Conservation (phyloP, 164 flowering plant species). For the Vitis rupestris region DNA sequence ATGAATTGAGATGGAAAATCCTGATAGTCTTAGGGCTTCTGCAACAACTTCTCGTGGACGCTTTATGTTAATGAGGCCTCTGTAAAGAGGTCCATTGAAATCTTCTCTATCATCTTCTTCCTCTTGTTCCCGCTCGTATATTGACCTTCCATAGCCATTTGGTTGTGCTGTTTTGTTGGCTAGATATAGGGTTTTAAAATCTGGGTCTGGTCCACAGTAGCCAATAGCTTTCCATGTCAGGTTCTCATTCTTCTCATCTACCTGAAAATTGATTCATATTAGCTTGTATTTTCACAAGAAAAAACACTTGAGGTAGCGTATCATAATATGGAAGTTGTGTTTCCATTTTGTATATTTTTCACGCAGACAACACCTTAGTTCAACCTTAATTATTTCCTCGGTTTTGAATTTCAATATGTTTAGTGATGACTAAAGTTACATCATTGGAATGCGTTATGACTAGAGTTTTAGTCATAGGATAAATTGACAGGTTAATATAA, state of each 20-base stretch:
- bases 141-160: background rate
- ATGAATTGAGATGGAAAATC: constrained; percentile 35
- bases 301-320: too few species aligned
- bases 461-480: too few species aligned
- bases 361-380: too few species aligned
- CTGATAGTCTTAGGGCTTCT: constrained; percentile 28
- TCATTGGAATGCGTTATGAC: too few species aligned
- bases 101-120: constrained; percentile 20
- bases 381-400: too few species aligned
- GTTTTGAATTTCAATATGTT: too few species aligned
- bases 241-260: constrained; percentile 57
- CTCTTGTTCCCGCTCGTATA: constrained; percentile 7
- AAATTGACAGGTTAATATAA: too few species aligned
- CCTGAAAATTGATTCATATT: constrained; percentile 29
- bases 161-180: background rate
- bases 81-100: constrained; percentile 53
- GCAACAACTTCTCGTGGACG: constrained; percentile 20
- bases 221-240: constrained; percentile 71
- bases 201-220: constrained; percentile 72
- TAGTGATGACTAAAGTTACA: too few species aligned
- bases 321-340: too few species aligned
- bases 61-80: constrained; percentile 41
- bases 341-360: too few species aligned
- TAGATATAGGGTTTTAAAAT: constrained; percentile 22
- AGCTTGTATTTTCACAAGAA: background rate